Base-by-base conservation (phyloP, 306 rosid genomes). In the Vigna angularis region DNA sequence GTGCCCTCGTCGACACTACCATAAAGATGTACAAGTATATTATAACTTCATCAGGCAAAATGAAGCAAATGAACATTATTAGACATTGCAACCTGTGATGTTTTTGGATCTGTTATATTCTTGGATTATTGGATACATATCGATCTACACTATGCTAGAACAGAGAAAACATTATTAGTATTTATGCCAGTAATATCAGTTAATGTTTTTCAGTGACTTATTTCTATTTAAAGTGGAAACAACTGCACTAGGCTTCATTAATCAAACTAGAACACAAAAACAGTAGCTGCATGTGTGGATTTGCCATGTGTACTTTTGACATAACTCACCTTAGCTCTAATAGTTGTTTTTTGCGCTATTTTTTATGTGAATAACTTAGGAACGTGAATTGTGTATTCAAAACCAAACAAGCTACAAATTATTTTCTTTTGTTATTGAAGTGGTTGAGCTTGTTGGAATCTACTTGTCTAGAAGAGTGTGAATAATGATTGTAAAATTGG, bases 31-130 rank as follows among this genome's bases (percentile, higher is more conserved):
- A 75, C 66, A 30, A 74, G 26, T 56, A 36, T 82, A 65, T 68
- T 79, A 52, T 69, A 59, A 81, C 65, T 59, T 26, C 15, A 49
- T 71, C 74, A 36, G 65, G 83, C 42, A 63, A 77, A 77, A 76
- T 24, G 83, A 65, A 49, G 53, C 47, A 73, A 7, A 67, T 66
- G 71, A 72, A 77, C 71, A 81, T 67, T 76, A 26, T 51, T 66
- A 36, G 51, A 56, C 73, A 61, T 70, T 6, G 53, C 44, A 20
- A 48, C 77, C 65, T 64, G 14, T 49, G 72, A 79, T 58, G 22
- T 16, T 38, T 71, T 62, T 50, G 71, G 26, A 48, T 65, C 1
- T 45, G 36, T 48, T 53, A 20, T 52, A 16, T 47, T 42, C 4
- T 24, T 40, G 15, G 49, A 49, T 38, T 38, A 40, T 51, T 72